Base-by-base conservation (phyloP, 1,284 basidiomycete species). In the Apiotrichum montevideense region DNA sequence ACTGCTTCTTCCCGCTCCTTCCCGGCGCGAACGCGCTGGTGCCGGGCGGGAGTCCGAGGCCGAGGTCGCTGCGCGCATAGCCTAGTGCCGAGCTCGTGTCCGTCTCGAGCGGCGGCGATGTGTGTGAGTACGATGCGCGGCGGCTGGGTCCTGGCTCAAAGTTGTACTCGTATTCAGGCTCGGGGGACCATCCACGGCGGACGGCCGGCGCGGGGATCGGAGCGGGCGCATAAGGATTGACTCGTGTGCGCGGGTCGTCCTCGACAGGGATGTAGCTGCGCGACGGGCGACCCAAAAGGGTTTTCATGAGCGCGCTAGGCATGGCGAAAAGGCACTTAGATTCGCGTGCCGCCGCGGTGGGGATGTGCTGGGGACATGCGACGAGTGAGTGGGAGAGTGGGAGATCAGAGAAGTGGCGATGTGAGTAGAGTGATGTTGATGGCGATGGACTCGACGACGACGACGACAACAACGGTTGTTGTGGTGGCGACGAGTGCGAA, bases 261-360 rank as follows among this genome's bases (percentile, higher is more conserved):
- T 51, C 32, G 13, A 32, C n/a, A 8, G 41, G 41, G 8, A 71
- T 71, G 54, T 75, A 75, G 13, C 66, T 69, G 15, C 72, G 62
- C 0, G 73, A 69, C 9, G 73, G 73, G 43, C 72, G 70, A 32
- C 66, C 57, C 9, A 73, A 58, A 8, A 72, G 69, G 6, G 66
- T 35, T 46, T 75, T 67, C 21, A 75, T 45, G 45, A 75, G 68
- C 8, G 68, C 71, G 58, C 66, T 69, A 3, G 72, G 68, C 73
- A 75, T 75, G 37, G 7, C 37, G 37, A 21, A 21, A 21, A 21
- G 21, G 21, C 21, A 21, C 21, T 21, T 21, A 21, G 21, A 21
- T 21, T 21, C 21, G 21, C 21, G 21, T 21, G 21, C 21, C 21
- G 21, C 21, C 21, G 21, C 21, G 21, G 21, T 21, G 37, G 37